Base-by-base conservation (phyloP, 192 early-diverging fungal genomes). In the Lobosporangium transversale region DNA sequence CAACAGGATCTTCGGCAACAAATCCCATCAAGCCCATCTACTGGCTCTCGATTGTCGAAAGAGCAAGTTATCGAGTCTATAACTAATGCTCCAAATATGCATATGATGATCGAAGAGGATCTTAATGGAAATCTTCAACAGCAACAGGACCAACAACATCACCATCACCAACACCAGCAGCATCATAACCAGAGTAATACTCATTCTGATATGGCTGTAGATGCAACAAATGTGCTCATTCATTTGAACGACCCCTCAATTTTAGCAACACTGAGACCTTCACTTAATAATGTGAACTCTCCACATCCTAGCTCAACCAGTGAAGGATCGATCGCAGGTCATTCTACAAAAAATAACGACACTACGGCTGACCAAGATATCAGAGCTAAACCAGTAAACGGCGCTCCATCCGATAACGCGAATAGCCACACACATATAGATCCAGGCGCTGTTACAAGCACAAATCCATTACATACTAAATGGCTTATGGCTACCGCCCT, bases 401-500 rank as follows among this genome's bases (percentile, higher is more conserved):
- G 35, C 4, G 8, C 33, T 11, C 35, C 53, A n/a, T 10, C 32
- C 2, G 32, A 15, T 8, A 36, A 5, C 4, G 18, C 53, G 18
- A 49, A 23, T 7, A 23, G 30, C 0, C 40, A 43, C 21, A 21
- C 55, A n/a, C 32, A 36, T 8, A 27, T 2, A 2, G 68, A 71
- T 58, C 24, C 44, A 12, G 64, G 45, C 18, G 53, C 50, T 9
- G 58, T 61, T n/a, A 54, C 58, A n/a, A 76, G 73, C 32, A 42
- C 45, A 21, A 76, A 76, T 53, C 73, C 73, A 4, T n/a, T 76
- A 23, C 73, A 76, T 40, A 76, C 73, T 3, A 76, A 76, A 40
- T 76, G 73, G 73, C 59, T 76, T 17, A 76, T 76, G 73, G 73
- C 73, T 5, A 76, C 63, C 7, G 73, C 73, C 8, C 35, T 76